Evolutionary conservation across 2,329 filamentous ascomycete species (phyloP).

Genomic region (Davidsoniella eucalypti): DNA sequence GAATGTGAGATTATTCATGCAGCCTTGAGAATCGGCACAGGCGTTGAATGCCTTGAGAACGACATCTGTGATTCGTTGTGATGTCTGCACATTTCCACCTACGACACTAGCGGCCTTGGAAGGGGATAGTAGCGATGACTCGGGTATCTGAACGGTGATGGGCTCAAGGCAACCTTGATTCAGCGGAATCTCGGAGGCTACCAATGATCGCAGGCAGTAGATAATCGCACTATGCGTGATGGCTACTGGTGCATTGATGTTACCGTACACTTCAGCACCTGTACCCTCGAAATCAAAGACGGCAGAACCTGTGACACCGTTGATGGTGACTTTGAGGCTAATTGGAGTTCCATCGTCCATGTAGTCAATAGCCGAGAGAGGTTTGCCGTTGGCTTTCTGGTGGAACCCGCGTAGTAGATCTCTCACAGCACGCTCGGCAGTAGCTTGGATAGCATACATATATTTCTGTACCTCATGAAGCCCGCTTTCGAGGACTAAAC

Average conservation of each 20-base stretch:
- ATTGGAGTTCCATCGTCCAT: conserved; percentile 80
- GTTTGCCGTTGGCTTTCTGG: conserved; percentile 51
- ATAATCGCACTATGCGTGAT: conserved; percentile 79
- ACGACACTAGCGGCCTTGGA: conserved; percentile 66
- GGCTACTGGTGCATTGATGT: conserved; percentile 67
- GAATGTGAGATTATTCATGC: conserved; percentile 74
- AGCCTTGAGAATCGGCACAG: conserved; percentile 63
- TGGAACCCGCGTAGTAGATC: conserved; percentile 55
- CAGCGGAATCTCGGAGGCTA: conserved; percentile 65
- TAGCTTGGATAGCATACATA: conserved; percentile 67
- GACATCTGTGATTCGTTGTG: conserved; percentile 28
- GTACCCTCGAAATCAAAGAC: conserved; percentile 70
- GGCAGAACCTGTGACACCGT: conserved; percentile 58
- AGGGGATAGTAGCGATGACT: conserved; percentile 56
- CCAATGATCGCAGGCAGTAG: conserved; percentile 65
- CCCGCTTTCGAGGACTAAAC: conserved; percentile 61
- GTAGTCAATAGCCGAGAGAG: conserved; percentile 56
- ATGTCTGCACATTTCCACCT: conserved; percentile 54
- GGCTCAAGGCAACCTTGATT: conserved; percentile 71
- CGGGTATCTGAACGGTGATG: conserved; percentile 57
- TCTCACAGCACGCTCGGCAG: conserved; percentile 59
- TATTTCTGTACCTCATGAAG: conserved; percentile 68
- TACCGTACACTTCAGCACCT: conserved; percentile 63
- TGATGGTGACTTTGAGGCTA: conserved; percentile 55
- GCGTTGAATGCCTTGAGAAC: conserved; percentile 57